A percentile compares a stretch with the other conserved stretches of the same genome.
Conservation (phyloP, 192 early-diverging fungal species). For the Haplosporangium gracile region DNA sequence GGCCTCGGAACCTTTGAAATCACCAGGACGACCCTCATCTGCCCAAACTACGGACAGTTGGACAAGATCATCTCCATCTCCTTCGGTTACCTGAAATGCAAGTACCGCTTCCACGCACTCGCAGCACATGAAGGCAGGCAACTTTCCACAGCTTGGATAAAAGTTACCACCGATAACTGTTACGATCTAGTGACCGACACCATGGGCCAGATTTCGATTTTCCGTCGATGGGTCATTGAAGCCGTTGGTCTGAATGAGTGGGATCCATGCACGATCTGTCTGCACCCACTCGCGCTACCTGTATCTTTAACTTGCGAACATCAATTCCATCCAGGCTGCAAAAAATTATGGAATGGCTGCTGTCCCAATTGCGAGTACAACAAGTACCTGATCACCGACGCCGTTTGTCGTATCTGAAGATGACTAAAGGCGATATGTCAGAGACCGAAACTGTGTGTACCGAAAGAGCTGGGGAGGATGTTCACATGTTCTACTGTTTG, state of each 20-base stretch:
- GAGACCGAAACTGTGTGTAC: too few relatives aligned
- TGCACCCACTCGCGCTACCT: not conserved
- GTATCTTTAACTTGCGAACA: not conserved
- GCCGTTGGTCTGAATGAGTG: not conserved
- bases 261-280: not conserved
- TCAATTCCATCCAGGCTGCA: not conserved
- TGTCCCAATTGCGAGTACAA: not conserved
- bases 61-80: not conserved
- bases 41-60: not conserved
- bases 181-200: not conserved
- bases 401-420: too few relatives aligned
- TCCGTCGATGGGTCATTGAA: not conserved
- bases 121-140: not conserved
- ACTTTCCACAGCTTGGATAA: not conserved
- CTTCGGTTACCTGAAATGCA: slow-evolving; percentile 9
- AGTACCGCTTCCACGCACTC: slow-evolving; percentile 13
- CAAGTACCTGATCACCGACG: not conserved
- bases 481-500: too few relatives aligned
- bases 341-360: not conserved
- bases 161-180: not conserved
- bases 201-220: not conserved
- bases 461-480: too few relatives aligned
- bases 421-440: too few relatives aligned
- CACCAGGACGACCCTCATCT: not conserved
- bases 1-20: too few relatives aligned